Evolutionary conservation across 1,284 basidiomycete genomes (phyloP).

Genomic region (Fomitopsis palustris): DNA sequence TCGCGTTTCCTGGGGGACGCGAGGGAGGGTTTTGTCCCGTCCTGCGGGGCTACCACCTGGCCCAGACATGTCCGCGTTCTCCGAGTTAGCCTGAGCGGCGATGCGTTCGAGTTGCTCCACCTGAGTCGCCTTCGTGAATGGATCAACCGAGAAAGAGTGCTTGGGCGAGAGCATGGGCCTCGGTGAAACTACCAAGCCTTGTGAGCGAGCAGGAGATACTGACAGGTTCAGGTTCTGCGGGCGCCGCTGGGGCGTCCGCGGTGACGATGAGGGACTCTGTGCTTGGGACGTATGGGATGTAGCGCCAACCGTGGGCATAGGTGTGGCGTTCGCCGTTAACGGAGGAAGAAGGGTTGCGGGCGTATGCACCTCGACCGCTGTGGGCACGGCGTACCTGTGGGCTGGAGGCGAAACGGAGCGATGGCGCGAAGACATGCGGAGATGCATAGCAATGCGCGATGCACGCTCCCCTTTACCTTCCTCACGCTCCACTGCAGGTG

Average conservation of each 20-base stretch:
- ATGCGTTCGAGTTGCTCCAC: slow-evolving; percentile 67
- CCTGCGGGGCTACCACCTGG: slow-evolving; percentile 10
- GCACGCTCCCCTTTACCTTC: slow-evolving; percentile 62
- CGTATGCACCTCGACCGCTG: slow-evolving; percentile 7
- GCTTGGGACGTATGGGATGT: background rate
- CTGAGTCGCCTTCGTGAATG: slow-evolving; percentile 36
- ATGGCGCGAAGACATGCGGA: slow-evolving; percentile 52
- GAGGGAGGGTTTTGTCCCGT: slow-evolving; percentile 57
- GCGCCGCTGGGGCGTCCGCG: slow-evolving; percentile 10
- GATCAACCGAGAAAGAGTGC: slow-evolving; percentile 40
- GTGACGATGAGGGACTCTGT: slow-evolving; percentile 16
- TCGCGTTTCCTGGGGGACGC: slow-evolving; percentile 40
- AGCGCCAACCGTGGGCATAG: background rate
- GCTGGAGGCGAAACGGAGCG: slow-evolving; percentile 58
- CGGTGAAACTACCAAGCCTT: slow-evolving; percentile 48
- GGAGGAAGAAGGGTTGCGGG: slow-evolving; percentile 6
- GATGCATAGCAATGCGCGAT: slow-evolving; percentile 53
- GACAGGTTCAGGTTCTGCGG: slow-evolving; percentile 7
- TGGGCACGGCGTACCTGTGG: slow-evolving; percentile 31
- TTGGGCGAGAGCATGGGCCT: slow-evolving; percentile 59
- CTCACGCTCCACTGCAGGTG: slow-evolving; percentile 34
- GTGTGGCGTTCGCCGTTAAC: slow-evolving; percentile 3
- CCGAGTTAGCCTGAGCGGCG: slow-evolving; percentile 48
- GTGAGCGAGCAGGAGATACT: slow-evolving; percentile 16
- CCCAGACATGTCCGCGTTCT: slow-evolving; percentile 17